Evolutionary conservation across 306 rosid genomes (phyloP), one percentile per base, ranked within the genome.

Genomic region (Rosa rugosa): DNA sequence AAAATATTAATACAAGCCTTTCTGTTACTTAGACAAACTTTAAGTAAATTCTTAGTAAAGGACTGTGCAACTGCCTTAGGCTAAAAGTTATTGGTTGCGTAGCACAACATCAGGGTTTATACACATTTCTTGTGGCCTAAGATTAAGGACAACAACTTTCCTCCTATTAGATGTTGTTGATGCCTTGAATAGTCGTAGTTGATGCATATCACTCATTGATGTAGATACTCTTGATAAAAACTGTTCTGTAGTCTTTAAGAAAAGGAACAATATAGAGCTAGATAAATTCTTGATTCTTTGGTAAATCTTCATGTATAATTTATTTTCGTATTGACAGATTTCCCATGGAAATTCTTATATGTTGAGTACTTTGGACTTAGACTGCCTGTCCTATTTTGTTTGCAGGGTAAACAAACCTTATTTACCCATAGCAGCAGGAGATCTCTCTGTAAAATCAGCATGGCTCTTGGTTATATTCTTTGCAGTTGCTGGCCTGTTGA

Each of bases 361-460:
- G 63, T 31, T 68, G 66, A 31, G 27, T 41, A 78, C 71, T 38
- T 53, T 47, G 54, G 73, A 45, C 63, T 63, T 60, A 59, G 9
- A 20, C 34, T 79, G 47, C 50, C 46, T 74, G 40, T 79, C 83
- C 42, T 63, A 57, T 54, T 82, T 80, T 65, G 23, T 83, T 83
- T 89, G 82, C 97, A 94, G 99, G 90, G 97, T 94, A 76, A 94
- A 94, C 95, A 94, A 94, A 76, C 97, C 97, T 20, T 94, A 94
- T 85, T 86, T 94, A 82, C 99, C 99, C 41, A 92, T 94, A 71
- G 99, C 99, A 6, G 99, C 99, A 2, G 99, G 99, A 80, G 97
- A 94, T 85, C 97, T 94, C 84, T 92, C 99, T 22, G 97, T 94
- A 79, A 88, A 91, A 85, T 89, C 95, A 76, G 99, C 99, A 38